These are phyloP conservation scores for Marchantia paleacea DNA, from an alignment of 225 moss, liverwort and hornwort species.

Conservation along the genomic window DNA sequence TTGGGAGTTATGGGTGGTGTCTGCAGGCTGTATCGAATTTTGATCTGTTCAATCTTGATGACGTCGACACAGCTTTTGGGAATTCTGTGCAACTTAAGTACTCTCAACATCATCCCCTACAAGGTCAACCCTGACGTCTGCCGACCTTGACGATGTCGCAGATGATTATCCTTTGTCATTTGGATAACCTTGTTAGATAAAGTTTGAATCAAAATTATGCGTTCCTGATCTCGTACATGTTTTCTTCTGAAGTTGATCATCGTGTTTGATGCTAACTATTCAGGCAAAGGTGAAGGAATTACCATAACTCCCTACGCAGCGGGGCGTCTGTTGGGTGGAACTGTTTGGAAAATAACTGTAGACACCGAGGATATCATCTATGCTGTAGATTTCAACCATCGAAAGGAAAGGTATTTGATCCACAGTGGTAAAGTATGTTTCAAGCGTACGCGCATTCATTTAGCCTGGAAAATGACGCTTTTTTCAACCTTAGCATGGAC, in stretches of 20 bases:
- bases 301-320: conserved; percentile 96
- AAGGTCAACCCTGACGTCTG: conserved; percentile 42
- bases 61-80: conserved; percentile 86
- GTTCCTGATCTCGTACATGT: not conserved
- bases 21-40: conserved; percentile 94
- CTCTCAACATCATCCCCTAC: conserved; percentile 78
- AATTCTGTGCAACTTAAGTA: conserved; percentile 94
- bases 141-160: not conserved
- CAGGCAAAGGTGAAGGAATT: conserved; percentile 97
- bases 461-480: not conserved
- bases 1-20: not conserved
- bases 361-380: conserved; percentile 97
- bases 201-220: not conserved
- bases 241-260: not conserved
- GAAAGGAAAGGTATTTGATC: conserved; percentile 72
- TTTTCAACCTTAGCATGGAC: too few relatives aligned
- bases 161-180: too few relatives aligned
- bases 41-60: conserved; percentile 92
- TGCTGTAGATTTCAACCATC: conserved; percentile 96
- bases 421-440: not conserved
- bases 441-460: too few relatives aligned
- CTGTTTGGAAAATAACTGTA: conserved; percentile 94
- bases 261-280: not conserved
- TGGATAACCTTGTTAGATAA: not conserved
- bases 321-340: conserved; percentile 91